Percentiles rank a stretch among this genome's conserved stretches.
Evolutionary conservation across 768 basidiomycete genomes (phyloP).

Genomic region (Phlebiopsis gigantea): DNA sequence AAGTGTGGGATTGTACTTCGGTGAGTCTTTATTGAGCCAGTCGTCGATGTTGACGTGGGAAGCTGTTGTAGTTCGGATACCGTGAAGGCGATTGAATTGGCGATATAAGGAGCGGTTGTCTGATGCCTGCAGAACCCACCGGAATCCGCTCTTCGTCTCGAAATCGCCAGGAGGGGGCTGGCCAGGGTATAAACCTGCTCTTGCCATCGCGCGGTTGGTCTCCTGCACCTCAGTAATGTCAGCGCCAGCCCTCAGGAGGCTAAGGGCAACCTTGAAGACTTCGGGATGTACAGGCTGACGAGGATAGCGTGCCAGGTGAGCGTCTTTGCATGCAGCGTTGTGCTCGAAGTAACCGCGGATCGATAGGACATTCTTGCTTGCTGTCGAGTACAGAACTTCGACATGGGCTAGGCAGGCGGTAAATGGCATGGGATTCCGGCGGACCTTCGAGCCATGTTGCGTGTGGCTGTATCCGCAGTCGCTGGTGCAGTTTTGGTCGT

Average conservation of each 20-base stretch:
- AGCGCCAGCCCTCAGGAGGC: background rate
- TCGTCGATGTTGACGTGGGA: slow-evolving; percentile 21
- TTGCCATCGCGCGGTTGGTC: background rate
- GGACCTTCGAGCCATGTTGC: background rate
- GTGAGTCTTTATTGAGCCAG: slow-evolving; percentile 22
- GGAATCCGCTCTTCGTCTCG: background rate
- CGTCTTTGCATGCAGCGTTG: background rate
- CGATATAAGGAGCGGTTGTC: slow-evolving; percentile 20
- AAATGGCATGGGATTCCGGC: background rate
- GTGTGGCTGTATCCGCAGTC: background rate
- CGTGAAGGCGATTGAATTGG: slow-evolving; percentile 15
- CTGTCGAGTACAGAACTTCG: background rate
- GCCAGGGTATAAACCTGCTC: background rate
- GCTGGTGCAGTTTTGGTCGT: background rate
- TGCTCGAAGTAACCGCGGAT: background rate
- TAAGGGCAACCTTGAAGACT: background rate
- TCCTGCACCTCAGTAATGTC: background rate
- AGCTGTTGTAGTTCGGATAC: slow-evolving; percentile 6
- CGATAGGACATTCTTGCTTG: background rate
- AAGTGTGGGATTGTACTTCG: slow-evolving; percentile 15
- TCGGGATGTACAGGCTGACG: background rate
- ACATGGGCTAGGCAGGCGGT: background rate
- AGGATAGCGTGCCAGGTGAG: background rate
- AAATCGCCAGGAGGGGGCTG: background rate
- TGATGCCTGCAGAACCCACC: slow-evolving; percentile 1